Evolutionary conservation across 1,284 basidiomycete genomes (phyloP), one percentile per base, ranked within the genome.

Genomic region (Sporisorium exsertum): DNA sequence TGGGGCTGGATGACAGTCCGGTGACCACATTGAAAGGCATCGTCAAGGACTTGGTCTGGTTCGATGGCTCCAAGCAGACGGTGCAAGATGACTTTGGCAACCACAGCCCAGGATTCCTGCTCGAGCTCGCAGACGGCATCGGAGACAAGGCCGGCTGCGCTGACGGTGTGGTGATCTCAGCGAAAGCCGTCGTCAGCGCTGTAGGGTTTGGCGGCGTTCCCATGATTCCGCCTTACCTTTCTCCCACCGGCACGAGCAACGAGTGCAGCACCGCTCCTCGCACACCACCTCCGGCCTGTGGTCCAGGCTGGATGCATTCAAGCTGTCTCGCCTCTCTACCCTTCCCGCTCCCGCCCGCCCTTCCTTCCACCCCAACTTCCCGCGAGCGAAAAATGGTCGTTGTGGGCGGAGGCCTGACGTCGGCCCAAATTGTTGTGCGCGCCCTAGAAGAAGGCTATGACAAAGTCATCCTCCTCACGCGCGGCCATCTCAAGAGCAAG

Each of bases 351-450:
- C 81, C 81, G 0, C 43, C 69, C 1, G 18, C 33, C 16, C 32
- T 73, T 26, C 18, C 61, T 12, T 59, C 81, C 13, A 77, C 81
- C 0, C 10, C 64, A 1, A 24, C 64, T 15, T 16, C 62, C 2
- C 45, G 35, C 3, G 24, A 20, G 18, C 54, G 22, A 0, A 76
- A 67, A 0, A 71, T 83, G n/a, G 64, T 86, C 12, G 78, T 86
- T 5, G 75, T 86, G 18, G 86, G 86, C 5, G 86, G 86, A 29
- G 86, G 86, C 0, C 79, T 87, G 22, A 86, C 86, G 3, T 86
- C 85, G 6, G 86, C 86, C 0, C 86, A 87, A 57, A 78, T 87
- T 35, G 67, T 77, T 35, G 80, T 86, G 27, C 76, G 84, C 4
- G 81, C 81, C 1, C 59, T 86, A 9, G 50, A 70, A 22, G 43